These are phyloP conservation scores for Taxillus chinensis DNA, from an alignment of 164 flowering plant genomes.

Conservation along the genomic window DNA sequence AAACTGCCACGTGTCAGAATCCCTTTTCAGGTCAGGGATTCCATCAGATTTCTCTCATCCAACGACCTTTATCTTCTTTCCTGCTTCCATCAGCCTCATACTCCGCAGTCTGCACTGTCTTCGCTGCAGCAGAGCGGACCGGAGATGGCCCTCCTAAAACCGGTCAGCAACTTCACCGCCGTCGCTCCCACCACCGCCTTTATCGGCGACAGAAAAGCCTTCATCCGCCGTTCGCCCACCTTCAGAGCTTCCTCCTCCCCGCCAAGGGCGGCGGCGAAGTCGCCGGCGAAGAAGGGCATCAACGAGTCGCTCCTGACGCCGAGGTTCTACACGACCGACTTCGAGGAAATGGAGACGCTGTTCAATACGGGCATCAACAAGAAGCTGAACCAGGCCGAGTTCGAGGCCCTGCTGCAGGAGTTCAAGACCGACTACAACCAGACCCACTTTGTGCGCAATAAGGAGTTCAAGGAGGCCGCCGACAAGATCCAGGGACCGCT, in stretches of 20 bases:
- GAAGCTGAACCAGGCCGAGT: slow-evolving; percentile 73
- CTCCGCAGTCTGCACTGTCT: no score
- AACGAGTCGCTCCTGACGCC: slow-evolving; percentile 85
- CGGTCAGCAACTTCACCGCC: no score
- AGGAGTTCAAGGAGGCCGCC: slow-evolving; percentile 96
- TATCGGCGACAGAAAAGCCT: no score
- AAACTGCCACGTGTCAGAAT: no score
- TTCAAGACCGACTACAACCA: slow-evolving; percentile 97
- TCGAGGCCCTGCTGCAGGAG: slow-evolving; percentile 82
- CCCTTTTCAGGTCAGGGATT: no score
- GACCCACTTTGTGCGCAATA: slow-evolving; percentile 93
- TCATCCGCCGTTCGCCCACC: no score
- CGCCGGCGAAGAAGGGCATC: slow-evolving; percentile 40
- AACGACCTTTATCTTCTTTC: no score
- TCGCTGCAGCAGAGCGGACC: no score
- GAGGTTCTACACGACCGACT: slow-evolving; percentile 95
- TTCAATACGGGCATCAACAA: slow-evolving; percentile 92
- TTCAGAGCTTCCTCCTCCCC: slow-evolving; percentile 21
- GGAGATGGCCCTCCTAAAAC: no score
- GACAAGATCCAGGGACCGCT: slow-evolving; percentile 81
- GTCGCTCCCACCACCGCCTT: no score
- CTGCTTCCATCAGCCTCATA: no score
- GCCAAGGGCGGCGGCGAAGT: slow-evolving; percentile 16
- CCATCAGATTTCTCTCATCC: no score
- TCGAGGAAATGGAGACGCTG: slow-evolving; percentile 92